phyloP scores from a whole-genome alignment of 306 rosid genomes.

The Acacia confusa region DNA sequence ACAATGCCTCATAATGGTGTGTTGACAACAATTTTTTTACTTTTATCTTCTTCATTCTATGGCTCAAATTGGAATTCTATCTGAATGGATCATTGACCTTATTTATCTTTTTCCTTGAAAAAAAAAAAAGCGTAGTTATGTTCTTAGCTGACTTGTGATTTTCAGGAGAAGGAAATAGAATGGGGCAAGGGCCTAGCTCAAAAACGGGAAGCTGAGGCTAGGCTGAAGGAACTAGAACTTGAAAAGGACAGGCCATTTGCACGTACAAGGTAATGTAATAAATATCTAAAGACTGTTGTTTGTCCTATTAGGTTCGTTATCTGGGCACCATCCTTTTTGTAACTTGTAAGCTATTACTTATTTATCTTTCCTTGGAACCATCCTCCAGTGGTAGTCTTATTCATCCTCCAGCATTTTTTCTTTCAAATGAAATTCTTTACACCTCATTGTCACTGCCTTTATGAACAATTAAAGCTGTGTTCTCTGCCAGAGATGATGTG shows the following conservation, averaged over 20 bases:
- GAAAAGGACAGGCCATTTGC: conserved; percentile 93
- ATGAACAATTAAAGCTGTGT: conserved; percentile 10
- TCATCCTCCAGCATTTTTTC: background rate
- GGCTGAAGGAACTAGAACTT: conserved; percentile 68
- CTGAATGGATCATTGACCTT: conserved; percentile 5
- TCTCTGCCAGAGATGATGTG: conserved; percentile 74
- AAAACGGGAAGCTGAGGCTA: conserved; percentile 90
- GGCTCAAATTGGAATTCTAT: conserved; percentile 3
- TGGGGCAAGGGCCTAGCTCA: conserved; percentile 98
- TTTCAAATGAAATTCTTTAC: background rate
- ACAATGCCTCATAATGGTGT: background rate
- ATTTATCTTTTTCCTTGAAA: conserved; percentile 6
- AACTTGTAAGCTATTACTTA: background rate
- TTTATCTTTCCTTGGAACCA: conserved; percentile 1
- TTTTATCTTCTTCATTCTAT: background rate
- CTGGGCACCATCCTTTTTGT: background rate
- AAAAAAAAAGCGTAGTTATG: background rate
- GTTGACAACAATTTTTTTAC: background rate
- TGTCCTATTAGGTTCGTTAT: conserved; percentile 17
- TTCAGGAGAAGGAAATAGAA: conserved; percentile 78
- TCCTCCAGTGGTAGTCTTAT: background rate
- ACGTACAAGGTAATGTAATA: conserved; percentile 61
- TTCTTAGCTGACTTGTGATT: conserved; percentile 18
- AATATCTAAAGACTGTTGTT: background rate
- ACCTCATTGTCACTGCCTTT: background rate